Conservation (phyloP, 257 asterid genomes). For the Solanum virginianum region DNA sequence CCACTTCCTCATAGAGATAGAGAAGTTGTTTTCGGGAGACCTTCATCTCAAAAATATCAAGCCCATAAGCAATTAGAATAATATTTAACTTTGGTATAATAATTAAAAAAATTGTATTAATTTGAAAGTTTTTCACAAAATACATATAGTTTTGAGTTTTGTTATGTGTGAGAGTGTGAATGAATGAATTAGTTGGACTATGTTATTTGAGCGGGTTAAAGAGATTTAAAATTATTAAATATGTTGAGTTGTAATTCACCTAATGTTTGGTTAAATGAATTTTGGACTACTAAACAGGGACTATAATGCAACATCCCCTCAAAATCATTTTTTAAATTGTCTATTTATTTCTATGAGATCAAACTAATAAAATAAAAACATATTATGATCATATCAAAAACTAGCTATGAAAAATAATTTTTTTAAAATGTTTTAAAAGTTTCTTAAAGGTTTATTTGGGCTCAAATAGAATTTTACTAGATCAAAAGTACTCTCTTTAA, state of each 20-base stretch:
- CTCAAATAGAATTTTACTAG: no score
- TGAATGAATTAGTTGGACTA: not conserved
- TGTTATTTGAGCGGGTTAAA: not conserved
- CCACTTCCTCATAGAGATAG: no score
- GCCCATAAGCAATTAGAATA: no score
- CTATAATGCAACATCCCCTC: not conserved
- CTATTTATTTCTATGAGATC: not conserved
- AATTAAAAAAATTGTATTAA: no score
- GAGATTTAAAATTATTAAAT: no score
- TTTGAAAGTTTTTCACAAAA: not conserved
- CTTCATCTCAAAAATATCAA: no score
- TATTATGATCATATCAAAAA: no score
- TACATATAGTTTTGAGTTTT: not conserved
- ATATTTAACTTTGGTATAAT: not conserved
- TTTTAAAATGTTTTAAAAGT: not conserved
- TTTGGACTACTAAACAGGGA: not conserved
- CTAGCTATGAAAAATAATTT: not conserved
- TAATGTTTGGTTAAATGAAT: not conserved
- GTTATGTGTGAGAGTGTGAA: not conserved
- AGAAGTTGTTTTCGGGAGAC: no score
- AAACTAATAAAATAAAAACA: not conserved
- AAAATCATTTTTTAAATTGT: no score
- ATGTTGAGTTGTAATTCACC: not conserved
- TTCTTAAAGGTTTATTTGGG: not conserved
- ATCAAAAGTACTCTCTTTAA: no score